A percentile compares a stretch with the other conserved stretches of the same genome.
These are phyloP conservation scores for Backusella psychrophila DNA, from an alignment of 192 early-diverging fungal genomes.

Conservation along the genomic window DNA sequence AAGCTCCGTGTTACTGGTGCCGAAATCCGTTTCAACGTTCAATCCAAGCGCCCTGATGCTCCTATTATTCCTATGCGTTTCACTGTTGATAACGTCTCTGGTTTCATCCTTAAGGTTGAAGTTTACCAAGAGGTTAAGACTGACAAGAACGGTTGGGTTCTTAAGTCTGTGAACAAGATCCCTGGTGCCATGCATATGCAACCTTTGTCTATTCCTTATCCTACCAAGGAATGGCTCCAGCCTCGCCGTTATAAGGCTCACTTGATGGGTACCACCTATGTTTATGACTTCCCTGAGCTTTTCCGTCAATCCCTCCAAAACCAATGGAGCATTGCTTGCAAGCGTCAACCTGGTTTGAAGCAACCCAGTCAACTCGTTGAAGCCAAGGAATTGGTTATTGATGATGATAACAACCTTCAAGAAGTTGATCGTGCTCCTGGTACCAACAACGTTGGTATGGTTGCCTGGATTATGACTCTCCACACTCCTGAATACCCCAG, in stretches of 20 bases:
- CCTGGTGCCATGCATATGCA: conserved; percentile 82
- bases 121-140: conserved; percentile 90
- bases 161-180: conserved; percentile 78
- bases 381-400: conserved; percentile 83
- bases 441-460: conserved; percentile 94
- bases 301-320: conserved; percentile 87
- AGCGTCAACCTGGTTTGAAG: conserved; percentile 43
- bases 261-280: conserved; percentile 96
- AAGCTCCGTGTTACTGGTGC: conserved; percentile 92
- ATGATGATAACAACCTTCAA: conserved; percentile 73
- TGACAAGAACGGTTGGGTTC: conserved; percentile 78
- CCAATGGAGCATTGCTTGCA: conserved; percentile 66
- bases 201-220: conserved; percentile 79
- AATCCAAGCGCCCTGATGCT: conserved; percentile 55
- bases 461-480: conserved; percentile 88
- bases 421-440: conserved; percentile 81
- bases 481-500: conserved; percentile 92
- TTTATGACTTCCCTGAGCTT: conserved; percentile 98
- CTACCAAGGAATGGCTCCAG: conserved; percentile 95
- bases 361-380: conserved; percentile 67
- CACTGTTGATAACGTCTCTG: conserved; percentile 88
- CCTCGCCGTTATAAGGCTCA: conserved; percentile 98
- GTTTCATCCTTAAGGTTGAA: conserved; percentile 89
- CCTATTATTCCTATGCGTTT: conserved; percentile 83
- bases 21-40: conserved; percentile 93